These are phyloP conservation scores for Mycena galopus DNA, from an alignment of 768 basidiomycete species.

Conservation along the genomic window DNA sequence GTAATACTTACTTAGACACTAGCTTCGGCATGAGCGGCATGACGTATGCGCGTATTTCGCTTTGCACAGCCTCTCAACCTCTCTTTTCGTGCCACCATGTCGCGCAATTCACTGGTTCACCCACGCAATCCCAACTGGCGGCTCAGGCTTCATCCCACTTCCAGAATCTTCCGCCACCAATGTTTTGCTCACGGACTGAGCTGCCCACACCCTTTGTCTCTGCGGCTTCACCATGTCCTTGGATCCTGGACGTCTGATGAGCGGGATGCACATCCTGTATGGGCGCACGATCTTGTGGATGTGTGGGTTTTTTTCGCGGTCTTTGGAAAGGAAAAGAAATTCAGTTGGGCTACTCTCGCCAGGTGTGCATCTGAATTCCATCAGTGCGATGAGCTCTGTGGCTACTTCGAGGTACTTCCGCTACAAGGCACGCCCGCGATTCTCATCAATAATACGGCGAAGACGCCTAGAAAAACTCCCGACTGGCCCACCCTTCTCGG, in stretches of 20 bases:
- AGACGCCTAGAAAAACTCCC: too few relatives aligned
- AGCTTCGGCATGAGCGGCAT: too few relatives aligned
- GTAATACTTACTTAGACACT: too few relatives aligned
- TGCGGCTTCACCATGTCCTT: constrained; percentile 12
- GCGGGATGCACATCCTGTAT: constrained; percentile 26
- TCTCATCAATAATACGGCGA: too few relatives aligned
- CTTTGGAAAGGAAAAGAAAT: too few relatives aligned
- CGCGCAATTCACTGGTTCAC: constrained; percentile 12
- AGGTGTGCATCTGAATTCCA: constrained; percentile 18
- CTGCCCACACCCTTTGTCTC: not conserved
- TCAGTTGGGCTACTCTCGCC: not conserved
- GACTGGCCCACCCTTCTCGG: not conserved
- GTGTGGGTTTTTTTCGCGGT: not conserved
- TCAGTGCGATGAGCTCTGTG: constrained; percentile 22
- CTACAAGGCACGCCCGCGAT: too few relatives aligned
- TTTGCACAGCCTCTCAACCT: too few relatives aligned
- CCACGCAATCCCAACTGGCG: constrained; percentile 15
- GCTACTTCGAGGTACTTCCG: constrained; percentile 1
- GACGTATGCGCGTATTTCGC: too few relatives aligned
- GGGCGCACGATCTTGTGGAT: constrained; percentile 24
- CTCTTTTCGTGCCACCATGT: too few relatives aligned
- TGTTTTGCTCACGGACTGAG: constrained; percentile 5
- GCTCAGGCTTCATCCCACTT: constrained; percentile 26
- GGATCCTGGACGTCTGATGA: constrained; percentile 26
- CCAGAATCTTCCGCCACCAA: not conserved